Base-by-base conservation (phyloP, 306 rosid genomes). In the Dryas alaskensis region DNA sequence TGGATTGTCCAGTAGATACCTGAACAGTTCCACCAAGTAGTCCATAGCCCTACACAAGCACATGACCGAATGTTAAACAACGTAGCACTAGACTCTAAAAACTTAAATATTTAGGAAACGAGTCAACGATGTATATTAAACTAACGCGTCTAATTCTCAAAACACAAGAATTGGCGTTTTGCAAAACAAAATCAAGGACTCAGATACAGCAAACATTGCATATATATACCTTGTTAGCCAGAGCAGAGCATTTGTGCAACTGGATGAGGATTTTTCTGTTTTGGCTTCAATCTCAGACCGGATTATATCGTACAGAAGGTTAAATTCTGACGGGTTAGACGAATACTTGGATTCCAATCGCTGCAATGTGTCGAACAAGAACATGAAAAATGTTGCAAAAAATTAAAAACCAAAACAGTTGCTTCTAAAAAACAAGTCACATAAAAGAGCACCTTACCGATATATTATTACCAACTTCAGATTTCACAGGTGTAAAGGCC, bases 231-330 rank as follows among this genome's bases (percentile, higher is more conserved):
- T 87, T 27, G 96, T 90, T 66, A 90, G 79, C 96, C 92, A 90
- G 54, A 90, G 92, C 76, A 90, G 89, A 60, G 92, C 89, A 77
- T 87, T 90, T 75, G 96, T 62, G 82, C 96, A 87, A 76, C 96
- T 90, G 70, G 96, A 87, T 60, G 92, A 80, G 64, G 85, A 73
- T 82, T 90, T 90, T 2, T 86, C 70, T 1, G 86, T 87, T 77
- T 87, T 82, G 60, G 86, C 83, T 82, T 84, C 96, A 77, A 90
- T 73, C 80, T 90, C 96, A 55, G 52, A 43, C 57, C 80, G 88
- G 17, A 86, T 87, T 84, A 90, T 73, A 82, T 85, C 84, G 74
- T 84, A 90, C 70, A 90, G 61, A 67, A 50, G 79, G 25, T 84
- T 77, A 80, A 90, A 90, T 70, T 76, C 81, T 19, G 84, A 9